Conservation (phyloP, 1,139 yeast species). For the Hyphopichia khmerensis region DNA sequence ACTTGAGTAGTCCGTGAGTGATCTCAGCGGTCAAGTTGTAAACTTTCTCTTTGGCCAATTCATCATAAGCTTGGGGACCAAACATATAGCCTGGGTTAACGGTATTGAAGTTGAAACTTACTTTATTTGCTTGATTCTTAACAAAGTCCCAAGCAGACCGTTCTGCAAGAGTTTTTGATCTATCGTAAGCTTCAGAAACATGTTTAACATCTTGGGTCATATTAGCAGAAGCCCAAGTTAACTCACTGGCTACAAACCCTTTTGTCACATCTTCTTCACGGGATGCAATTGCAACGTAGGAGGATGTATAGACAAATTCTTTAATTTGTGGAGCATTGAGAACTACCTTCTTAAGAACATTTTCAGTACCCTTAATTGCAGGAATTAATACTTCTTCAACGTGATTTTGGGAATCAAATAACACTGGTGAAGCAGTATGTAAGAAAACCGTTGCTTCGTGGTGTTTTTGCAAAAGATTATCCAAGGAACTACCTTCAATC, state of each 20-base stretch:
- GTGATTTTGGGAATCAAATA: slow-evolving; percentile 14
- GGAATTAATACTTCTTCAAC: slow-evolving; percentile 21
- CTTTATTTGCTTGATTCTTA: not conserved
- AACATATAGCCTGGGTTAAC: slow-evolving; percentile 17
- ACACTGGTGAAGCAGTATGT: slow-evolving; percentile 22
- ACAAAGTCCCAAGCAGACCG: slow-evolving; percentile 46
- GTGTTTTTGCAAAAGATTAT: slow-evolving; percentile 16
- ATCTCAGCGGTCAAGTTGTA: slow-evolving; percentile 16
- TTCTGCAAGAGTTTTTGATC: slow-evolving; percentile 32
- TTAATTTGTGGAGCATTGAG: slow-evolving; percentile 25
- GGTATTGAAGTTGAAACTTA: slow-evolving; percentile 10
- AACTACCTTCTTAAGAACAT: slow-evolving; percentile 27
- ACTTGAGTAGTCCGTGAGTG: slow-evolving; percentile 10
- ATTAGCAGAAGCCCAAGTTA: slow-evolving; percentile 18
- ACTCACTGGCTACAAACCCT: slow-evolving; percentile 14
- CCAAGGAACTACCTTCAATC: slow-evolving; percentile 15
- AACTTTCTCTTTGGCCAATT: slow-evolving; percentile 6
- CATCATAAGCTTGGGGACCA: slow-evolving; percentile 26
- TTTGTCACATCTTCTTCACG: slow-evolving; percentile 12
- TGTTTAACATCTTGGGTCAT: not conserved
- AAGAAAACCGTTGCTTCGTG: slow-evolving; percentile 14
- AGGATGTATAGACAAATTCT: slow-evolving; percentile 27
- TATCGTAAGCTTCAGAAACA: slow-evolving; percentile 27
- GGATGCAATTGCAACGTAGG: slow-evolving; percentile 19
- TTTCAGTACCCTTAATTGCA: slow-evolving; percentile 23